Evolutionary conservation across 108 stramenopile genomes (phyloP).

Genomic region (Asterionellopsis glacialis): DNA sequence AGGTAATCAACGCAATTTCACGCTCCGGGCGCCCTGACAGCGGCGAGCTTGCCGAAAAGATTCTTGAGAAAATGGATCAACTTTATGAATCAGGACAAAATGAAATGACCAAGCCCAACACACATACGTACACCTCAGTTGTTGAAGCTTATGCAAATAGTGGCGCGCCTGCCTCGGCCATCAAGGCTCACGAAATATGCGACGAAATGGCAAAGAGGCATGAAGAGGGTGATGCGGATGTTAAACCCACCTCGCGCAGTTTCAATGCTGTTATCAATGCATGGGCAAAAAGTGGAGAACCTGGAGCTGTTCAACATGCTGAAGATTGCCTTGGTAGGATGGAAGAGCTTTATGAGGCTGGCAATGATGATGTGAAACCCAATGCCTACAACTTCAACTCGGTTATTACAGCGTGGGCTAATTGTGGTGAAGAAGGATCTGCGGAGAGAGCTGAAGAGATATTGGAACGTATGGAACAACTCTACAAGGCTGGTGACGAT

Average conservation of each 20-base stretch:
- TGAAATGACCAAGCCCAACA: constrained; percentile 36
- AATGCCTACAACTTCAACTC: constrained; percentile 53
- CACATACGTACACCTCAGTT: constrained; percentile 74
- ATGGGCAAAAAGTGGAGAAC: constrained; percentile 60
- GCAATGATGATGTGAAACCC: constrained; percentile 29
- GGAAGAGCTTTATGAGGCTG: constrained; percentile 31
- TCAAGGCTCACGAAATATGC: constrained; percentile 26
- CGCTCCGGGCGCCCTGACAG: constrained; percentile 37
- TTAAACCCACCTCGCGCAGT: constrained; percentile 18
- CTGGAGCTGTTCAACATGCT: constrained; percentile 52
- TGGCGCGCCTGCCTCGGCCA: constrained; percentile 42
- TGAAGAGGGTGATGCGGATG: constrained; percentile 14
- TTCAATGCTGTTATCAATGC: constrained; percentile 51
- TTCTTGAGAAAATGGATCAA: constrained; percentile 42
- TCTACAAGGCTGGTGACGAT: constrained; percentile 42
- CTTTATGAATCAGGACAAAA: constrained; percentile 26
- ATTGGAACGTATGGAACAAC: constrained; percentile 55
- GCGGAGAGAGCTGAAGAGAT: constrained; percentile 62
- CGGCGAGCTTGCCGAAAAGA: constrained; percentile 46
- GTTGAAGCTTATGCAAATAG: constrained; percentile 74
- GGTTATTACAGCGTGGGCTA: constrained; percentile 61
- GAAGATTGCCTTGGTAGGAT: constrained; percentile 32
- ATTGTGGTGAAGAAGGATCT: constrained; percentile 39
- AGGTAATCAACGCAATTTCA: constrained; percentile 61
- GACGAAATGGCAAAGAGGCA: constrained; percentile 29